Conservation (phyloP, 2,329 filamentous ascomycete species). For the Chaetomium strumarium region DNA sequence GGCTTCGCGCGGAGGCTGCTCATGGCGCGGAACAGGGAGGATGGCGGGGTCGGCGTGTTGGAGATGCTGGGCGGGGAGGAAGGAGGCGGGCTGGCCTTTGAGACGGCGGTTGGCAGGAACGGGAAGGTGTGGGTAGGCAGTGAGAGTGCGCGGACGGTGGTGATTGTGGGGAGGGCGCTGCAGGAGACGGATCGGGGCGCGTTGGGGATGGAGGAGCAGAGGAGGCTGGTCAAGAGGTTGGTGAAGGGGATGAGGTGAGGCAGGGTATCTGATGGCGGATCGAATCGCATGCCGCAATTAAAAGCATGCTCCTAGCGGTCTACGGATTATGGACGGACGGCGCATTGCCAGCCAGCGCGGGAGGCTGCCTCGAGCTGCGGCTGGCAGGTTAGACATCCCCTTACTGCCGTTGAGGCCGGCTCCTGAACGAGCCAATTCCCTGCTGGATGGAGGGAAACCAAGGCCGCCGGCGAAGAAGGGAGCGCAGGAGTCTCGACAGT, state of each 20-base stretch:
- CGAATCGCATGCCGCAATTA: not conserved
- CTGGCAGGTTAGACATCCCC: too few species aligned
- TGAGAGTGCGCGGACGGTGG: conserved; percentile 63
- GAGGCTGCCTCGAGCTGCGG: too few species aligned
- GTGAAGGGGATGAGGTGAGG: conserved; percentile 51
- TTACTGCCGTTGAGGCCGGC: too few species aligned
- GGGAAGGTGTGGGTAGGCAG: conserved; percentile 89
- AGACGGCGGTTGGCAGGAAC: conserved; percentile 89
- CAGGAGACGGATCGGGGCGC: conserved; percentile 67
- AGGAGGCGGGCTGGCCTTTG: conserved; percentile 65
- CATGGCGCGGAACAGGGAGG: conserved; percentile 53
- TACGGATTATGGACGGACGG: not conserved
- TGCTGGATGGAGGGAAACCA: too few species aligned
- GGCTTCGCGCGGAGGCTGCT: conserved; percentile 78
- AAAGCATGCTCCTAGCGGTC: not conserved
- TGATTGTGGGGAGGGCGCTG: conserved; percentile 74
- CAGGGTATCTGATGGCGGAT: not conserved
- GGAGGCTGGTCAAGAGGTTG: conserved; percentile 61
- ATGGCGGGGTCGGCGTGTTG: conserved; percentile 64
- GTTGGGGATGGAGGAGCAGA: conserved; percentile 60
- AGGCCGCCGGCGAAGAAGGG: not conserved
- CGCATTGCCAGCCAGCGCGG: too few species aligned
- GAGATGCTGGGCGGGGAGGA: conserved; percentile 69
- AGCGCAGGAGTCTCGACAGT: not conserved
- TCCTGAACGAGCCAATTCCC: too few species aligned